Percentiles rank a stretch among this genome's conserved stretches.
Evolutionary conservation across 305 asterid genomes (phyloP).

Genomic region (Fraxinus floribunda): DNA sequence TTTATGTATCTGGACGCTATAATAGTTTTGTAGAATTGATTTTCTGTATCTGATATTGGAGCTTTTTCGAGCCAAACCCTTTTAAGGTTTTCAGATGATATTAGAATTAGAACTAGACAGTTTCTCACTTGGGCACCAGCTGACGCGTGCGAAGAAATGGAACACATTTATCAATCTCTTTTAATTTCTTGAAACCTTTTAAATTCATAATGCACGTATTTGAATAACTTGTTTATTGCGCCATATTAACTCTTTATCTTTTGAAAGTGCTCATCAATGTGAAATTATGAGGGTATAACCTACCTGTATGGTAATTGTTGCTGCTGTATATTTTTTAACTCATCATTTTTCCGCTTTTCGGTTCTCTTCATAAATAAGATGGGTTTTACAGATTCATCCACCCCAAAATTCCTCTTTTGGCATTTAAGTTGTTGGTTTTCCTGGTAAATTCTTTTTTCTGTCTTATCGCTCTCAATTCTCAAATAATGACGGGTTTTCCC

Average conservation of each 20-base stretch:
- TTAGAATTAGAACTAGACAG: background rate
- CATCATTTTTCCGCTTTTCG: background rate
- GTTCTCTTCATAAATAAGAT: background rate
- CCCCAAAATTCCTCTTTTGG: constrained; percentile 1
- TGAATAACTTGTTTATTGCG: background rate
- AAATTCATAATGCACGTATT: background rate
- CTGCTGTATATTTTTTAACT: background rate
- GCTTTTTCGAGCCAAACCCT: background rate
- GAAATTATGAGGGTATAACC: background rate
- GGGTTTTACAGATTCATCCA: background rate
- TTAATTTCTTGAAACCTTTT: background rate
- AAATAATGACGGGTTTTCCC: background rate
- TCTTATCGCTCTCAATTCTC: background rate
- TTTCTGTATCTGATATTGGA: background rate
- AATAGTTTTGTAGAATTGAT: background rate
- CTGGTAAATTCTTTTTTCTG: background rate
- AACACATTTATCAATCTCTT: background rate
- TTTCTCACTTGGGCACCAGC: background rate
- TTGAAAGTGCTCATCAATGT: constrained; percentile 2
- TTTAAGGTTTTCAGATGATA: background rate
- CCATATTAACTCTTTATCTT: background rate
- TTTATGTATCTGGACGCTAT: background rate
- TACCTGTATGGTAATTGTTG: background rate
- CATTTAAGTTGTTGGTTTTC: background rate
- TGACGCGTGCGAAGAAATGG: background rate